A percentile compares a stretch with the other conserved stretches of the same genome.
phyloP scores from a whole-genome alignment of 225 moss, liverwort and hornwort species.

The Antitrichia curtipendula region DNA sequence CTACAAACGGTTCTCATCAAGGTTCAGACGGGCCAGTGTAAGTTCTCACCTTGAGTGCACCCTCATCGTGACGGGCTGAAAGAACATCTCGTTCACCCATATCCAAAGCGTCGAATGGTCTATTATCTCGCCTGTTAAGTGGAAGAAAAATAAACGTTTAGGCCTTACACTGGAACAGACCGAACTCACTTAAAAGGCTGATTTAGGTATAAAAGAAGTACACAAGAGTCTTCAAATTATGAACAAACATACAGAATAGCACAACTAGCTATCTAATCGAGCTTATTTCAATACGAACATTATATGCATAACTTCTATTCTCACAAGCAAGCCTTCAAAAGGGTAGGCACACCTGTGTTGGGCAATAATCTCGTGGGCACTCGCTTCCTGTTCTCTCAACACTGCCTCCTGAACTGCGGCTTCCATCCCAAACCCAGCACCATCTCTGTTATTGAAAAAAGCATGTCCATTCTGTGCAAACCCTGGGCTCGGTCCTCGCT shows the following conservation, averaged over 20 bases:
- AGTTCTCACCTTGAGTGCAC: constrained; percentile 83
- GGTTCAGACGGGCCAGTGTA: neutral
- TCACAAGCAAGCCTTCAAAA: neutral
- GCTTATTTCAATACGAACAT: neutral
- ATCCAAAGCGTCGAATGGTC: constrained; percentile 58
- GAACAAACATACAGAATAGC: neutral
- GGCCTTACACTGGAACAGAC: neutral
- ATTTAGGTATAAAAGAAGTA: neutral
- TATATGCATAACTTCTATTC: neutral
- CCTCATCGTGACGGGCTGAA: constrained; percentile 65
- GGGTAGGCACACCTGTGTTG: constrained; percentile 59
- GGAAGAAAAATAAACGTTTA: neutral
- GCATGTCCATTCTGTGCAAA: constrained; percentile 48
- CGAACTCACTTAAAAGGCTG: neutral
- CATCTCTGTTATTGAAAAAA: constrained; percentile 36
- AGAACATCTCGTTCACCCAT: constrained; percentile 77
- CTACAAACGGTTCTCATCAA: neutral
- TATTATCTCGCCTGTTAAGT: constrained; percentile 62
- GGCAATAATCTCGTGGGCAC: constrained; percentile 69
- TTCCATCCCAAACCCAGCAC: constrained; percentile 43
- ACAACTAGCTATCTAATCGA: neutral
- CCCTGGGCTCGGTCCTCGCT: constrained; percentile 37
- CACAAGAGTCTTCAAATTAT: neutral
- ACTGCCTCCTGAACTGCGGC: constrained; percentile 91
- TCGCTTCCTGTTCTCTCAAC: constrained; percentile 80